phyloP scores from a whole-genome alignment of 2,329 filamentous ascomycete species.

The Byssoonygena ceratinophila region DNA sequence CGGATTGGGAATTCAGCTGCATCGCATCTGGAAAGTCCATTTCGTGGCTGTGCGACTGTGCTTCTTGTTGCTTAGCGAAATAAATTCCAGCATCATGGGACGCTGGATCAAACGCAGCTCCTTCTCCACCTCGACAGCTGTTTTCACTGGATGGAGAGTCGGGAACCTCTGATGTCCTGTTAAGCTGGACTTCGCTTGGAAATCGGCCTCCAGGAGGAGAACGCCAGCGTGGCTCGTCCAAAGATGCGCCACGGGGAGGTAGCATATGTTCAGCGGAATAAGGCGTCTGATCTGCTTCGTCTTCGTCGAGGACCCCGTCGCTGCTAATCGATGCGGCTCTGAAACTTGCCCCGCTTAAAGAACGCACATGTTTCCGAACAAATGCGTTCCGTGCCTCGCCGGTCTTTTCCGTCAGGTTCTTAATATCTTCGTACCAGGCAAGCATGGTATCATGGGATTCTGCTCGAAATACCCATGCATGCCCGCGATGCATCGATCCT shows the following conservation, averaged over 20 bases:
- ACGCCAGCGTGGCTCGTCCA: conserved; percentile 37
- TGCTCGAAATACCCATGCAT: conserved; percentile 58
- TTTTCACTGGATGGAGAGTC: conserved; percentile 60
- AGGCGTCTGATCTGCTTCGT: conserved; percentile 55
- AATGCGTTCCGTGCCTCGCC: conserved; percentile 82
- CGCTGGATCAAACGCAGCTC: not conserved
- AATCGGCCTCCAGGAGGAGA: conserved; percentile 92
- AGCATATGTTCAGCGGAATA: conserved; percentile 49
- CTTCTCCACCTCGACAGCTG: conserved; percentile 4
- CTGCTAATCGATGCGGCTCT: conserved; percentile 56
- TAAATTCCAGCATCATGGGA: not conserved
- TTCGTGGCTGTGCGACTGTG: not conserved
- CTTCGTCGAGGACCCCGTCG: conserved; percentile 67
- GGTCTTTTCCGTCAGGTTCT: conserved; percentile 74
- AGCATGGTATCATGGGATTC: conserved; percentile 85
- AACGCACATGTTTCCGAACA: conserved; percentile 70
- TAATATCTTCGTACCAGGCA: conserved; percentile 92
- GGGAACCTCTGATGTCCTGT: conserved; percentile 71
- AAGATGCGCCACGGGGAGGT: conserved; percentile 30
- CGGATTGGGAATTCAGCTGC: not conserved
- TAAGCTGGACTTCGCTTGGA: conserved; percentile 83
- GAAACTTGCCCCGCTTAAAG: conserved; percentile 54
- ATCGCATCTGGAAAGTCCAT: not conserved
- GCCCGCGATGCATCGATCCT: conserved; percentile 75
- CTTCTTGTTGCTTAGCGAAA: not conserved